Evolutionary conservation across 257 asterid genomes (phyloP).

Genomic region (Plectranthus barbatus): DNA sequence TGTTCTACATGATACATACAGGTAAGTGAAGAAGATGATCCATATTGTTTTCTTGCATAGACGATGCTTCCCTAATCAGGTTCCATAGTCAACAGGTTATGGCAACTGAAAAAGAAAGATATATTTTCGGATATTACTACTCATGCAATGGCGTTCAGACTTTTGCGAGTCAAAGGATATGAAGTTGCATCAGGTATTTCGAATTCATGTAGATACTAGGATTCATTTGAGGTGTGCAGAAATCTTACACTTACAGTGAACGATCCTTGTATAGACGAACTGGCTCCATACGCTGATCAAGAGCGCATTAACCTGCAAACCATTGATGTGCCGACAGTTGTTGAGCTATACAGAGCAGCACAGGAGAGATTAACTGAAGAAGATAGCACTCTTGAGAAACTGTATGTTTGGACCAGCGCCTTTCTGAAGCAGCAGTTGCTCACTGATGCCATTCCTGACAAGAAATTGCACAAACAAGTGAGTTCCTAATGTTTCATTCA

Average conservation of each 20-base stretch:
- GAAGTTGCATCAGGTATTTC: slow-evolving; percentile 25
- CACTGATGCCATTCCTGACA: slow-evolving; percentile 9
- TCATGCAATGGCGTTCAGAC: slow-evolving; percentile 41
- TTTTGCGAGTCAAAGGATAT: slow-evolving; percentile 22
- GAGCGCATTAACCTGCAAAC: slow-evolving; percentile 1
- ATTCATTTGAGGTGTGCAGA: background rate
- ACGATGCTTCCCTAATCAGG: no score
- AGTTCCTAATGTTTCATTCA: background rate
- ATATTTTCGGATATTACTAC: slow-evolving; percentile 13
- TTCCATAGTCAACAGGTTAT: no score
- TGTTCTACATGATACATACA: background rate
- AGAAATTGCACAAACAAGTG: slow-evolving; percentile 28
- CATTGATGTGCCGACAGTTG: slow-evolving; percentile 9
- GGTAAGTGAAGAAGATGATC: background rate
- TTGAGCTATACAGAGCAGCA: slow-evolving; percentile 47
- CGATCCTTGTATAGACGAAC: slow-evolving; percentile 22
- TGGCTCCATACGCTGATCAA: slow-evolving; percentile 19
- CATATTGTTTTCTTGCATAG: no score
- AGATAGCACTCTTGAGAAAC: slow-evolving; percentile 23
- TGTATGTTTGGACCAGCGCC: slow-evolving; percentile 26
- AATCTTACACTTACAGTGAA: background rate
- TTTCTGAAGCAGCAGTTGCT: slow-evolving; percentile 28
- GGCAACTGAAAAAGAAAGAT: slow-evolving; percentile 6
- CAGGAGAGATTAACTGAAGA: slow-evolving; percentile 20
- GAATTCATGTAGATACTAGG: background rate